phyloP scores from a whole-genome alignment of 345 rosid species.

The Pugionium cornutum region DNA sequence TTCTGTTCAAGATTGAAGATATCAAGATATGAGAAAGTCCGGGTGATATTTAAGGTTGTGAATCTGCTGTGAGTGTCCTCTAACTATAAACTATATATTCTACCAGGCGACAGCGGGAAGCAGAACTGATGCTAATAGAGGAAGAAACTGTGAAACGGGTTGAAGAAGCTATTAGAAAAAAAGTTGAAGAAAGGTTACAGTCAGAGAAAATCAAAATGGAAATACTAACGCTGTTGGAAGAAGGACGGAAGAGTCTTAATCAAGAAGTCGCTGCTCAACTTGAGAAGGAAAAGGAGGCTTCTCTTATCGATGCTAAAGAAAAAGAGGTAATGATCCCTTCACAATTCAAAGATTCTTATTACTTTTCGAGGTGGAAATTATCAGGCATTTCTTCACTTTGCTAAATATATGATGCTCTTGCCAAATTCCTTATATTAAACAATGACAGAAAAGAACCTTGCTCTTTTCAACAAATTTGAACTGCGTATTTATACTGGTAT shows the following conservation, averaged over 20 bases:
- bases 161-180: conserved; percentile 72
- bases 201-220: conserved; percentile 67
- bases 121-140: conserved; percentile 80
- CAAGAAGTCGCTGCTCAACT: conserved; percentile 81
- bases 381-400: neutral
- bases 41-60: conserved; percentile 35
- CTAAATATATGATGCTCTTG: conserved; percentile 5
- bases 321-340: conserved; percentile 62
- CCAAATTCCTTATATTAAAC: neutral
- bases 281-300: conserved; percentile 78
- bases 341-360: neutral
- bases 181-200: conserved; percentile 79
- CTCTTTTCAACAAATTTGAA: neutral
- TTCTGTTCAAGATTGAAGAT: conserved; percentile 46
- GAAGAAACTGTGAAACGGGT: conserved; percentile 90
- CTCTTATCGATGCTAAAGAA: conserved; percentile 62
- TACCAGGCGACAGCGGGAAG: conserved; percentile 89
- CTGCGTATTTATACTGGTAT: neutral
- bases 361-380: no score
- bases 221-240: conserved; percentile 67
- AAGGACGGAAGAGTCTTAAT: conserved; percentile 64
- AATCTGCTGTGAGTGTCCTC: conserved; percentile 26
- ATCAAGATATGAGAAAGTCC: conserved; percentile 36
- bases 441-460: conserved; percentile 55
- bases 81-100: conserved; percentile 44